Evolutionary conservation across 2,329 filamentous ascomycete species (phyloP).

Genomic region (Chalara sp.): DNA sequence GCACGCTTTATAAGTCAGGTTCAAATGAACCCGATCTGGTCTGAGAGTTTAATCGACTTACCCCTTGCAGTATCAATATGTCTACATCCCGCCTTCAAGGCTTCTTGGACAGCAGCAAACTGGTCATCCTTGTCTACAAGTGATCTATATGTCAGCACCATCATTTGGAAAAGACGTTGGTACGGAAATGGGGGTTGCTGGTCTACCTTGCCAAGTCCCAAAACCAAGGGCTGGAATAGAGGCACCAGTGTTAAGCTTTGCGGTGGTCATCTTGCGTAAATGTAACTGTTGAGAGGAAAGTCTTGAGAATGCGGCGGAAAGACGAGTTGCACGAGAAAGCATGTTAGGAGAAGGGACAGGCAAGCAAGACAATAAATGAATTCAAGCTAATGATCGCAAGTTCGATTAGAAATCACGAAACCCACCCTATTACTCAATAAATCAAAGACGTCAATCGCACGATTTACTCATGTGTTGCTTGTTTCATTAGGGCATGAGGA

Average conservation of each 20-base stretch:
- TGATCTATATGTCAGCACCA: no score
- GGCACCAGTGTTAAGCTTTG: slow-evolving; percentile 35
- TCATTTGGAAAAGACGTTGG: no score
- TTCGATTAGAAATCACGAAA: no score
- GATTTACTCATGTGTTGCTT: no score
- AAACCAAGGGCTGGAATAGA: slow-evolving; percentile 35
- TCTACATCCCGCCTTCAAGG: slow-evolving; percentile 30
- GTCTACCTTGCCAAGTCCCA: slow-evolving; percentile 30
- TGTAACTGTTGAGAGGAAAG: slow-evolving; percentile 10
- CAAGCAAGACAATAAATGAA: no score
- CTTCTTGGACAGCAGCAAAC: slow-evolving; percentile 36
- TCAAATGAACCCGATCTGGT: neutral
- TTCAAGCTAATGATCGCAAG: no score
- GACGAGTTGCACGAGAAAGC: slow-evolving; percentile 11
- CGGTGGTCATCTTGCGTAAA: slow-evolving; percentile 20
- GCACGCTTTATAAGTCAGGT: neutral
- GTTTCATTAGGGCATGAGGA: no score
- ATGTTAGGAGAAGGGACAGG: slow-evolving; percentile 5
- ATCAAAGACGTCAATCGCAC: no score
- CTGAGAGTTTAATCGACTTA: neutral
- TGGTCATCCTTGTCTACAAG: slow-evolving; percentile 35
- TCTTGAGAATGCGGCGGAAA: slow-evolving; percentile 2
- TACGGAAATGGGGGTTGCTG: no score
- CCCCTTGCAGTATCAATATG: slow-evolving; percentile 42
- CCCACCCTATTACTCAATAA: no score